phyloP scores from a whole-genome alignment of 2,329 filamentous ascomycete genomes.

The Akanthomyces uredinophilus region DNA sequence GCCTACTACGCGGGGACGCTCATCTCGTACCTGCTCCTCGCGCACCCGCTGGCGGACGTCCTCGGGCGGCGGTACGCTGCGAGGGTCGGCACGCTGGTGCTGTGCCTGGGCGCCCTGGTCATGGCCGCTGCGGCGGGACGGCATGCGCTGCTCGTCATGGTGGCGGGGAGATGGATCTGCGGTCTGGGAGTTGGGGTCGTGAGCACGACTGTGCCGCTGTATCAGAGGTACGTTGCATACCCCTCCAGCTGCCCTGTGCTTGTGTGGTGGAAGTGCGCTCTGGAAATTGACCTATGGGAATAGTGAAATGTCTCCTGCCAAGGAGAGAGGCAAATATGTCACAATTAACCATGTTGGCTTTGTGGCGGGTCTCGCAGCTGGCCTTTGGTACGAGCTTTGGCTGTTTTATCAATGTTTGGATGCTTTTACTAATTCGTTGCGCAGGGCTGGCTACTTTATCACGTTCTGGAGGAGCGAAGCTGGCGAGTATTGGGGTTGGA shows the following conservation, averaged over 20 bases:
- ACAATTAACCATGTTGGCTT: slow-evolving; percentile 57
- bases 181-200: slow-evolving; percentile 51
- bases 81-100: slow-evolving; percentile 39
- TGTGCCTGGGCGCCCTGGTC: slow-evolving; percentile 44
- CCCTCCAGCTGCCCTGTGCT: not conserved
- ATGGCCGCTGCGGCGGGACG: slow-evolving; percentile 39
- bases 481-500: slow-evolving; percentile 47
- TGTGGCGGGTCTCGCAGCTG: slow-evolving; percentile 46
- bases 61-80: slow-evolving; percentile 49
- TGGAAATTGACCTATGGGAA: not conserved
- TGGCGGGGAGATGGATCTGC: slow-evolving; percentile 45
- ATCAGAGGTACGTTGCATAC: slow-evolving; percentile 43
- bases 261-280: not conserved
- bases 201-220: slow-evolving; percentile 52
- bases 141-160: slow-evolving; percentile 42
- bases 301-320: slow-evolving; percentile 51
- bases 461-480: slow-evolving; percentile 44
- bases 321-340: slow-evolving; percentile 49
- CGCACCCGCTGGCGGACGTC: slow-evolving; percentile 45
- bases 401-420: not conserved
- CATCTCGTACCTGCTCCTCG: slow-evolving; percentile 49
- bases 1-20: slow-evolving; percentile 56
- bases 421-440: slow-evolving; percentile 4
- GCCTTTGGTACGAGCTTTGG: slow-evolving; percentile 43
- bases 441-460: slow-evolving; percentile 51